Base-by-base conservation (phyloP, 352 stramenopile species). In the Pythium biforme region DNA sequence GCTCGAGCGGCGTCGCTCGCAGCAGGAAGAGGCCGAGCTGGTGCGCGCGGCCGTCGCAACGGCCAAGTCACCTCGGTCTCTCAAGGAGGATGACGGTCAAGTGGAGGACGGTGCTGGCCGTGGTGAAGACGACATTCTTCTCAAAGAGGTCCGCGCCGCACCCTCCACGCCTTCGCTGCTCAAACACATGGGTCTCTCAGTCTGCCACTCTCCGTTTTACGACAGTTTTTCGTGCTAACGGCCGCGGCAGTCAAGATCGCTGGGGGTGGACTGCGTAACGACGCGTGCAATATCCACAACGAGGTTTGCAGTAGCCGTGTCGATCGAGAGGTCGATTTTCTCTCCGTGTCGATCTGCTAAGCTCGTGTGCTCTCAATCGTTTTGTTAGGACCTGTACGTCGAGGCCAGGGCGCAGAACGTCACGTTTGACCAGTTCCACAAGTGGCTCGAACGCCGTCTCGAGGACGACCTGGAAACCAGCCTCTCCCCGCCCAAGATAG, bases 231-330 rank as follows among this genome's bases (percentile, higher is more conserved):
- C 60, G 66, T 85, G 64, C 59, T 87, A 29, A 87, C 77, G 3
- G 77, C 77, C 0, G 74, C 77, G 10, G 77, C 77, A 4, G 69
- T 87, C 41, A 87, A 87, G 59, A 81, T 83, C 58, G 63, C 71
- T 3, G 77, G 77, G 26, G 77, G 64, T 1, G 77, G 77, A 1
- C 62, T 87, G 6, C 62, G 75, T 41, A 85, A 84, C 62, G 75
- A 83, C 53, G 55, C 69, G 45, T 87, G 77, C 74, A 87, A 87
- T 68, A 87, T 87, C 49, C 59, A 66, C 47, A 87, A 87, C 64
- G 77, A 70, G 63, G 63, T 70, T 39, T n/a, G n/a, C n/a, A n/a
- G n/a, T n/a, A n/a, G n/a, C n/a, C n/a, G n/a, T n/a, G n/a, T n/a
- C n/a, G n/a, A n/a, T n/a, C n/a, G n/a, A n/a, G n/a, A n/a, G n/a